Evolutionary conservation across 1,284 basidiomycete species (phyloP).

Genomic region (Psilocybe mexicana): DNA sequence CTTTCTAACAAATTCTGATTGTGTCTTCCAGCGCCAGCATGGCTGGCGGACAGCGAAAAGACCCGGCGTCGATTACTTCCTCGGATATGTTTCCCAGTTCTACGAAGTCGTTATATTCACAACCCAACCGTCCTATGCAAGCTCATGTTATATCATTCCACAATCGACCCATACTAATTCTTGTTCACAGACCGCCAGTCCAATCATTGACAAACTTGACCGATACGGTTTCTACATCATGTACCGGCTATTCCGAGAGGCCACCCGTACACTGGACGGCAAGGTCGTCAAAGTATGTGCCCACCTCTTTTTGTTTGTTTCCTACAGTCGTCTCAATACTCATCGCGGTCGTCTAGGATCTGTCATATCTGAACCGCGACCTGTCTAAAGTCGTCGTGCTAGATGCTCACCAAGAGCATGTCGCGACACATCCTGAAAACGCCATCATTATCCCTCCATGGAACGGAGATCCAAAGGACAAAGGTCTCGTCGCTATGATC

Average conservation of each 20-base stretch:
- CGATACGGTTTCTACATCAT: conserved; percentile 89
- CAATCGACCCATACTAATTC: conserved; percentile 1
- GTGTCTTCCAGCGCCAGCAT: conserved; percentile 61
- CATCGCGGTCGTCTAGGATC: conserved; percentile 49
- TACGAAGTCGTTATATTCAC: conserved; percentile 98
- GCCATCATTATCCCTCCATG: conserved; percentile 85
- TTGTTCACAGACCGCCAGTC: conserved; percentile 71
- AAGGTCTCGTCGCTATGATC: conserved; percentile 86
- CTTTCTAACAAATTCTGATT: conserved; percentile 1
- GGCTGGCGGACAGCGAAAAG: conserved; percentile 93
- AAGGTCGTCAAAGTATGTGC: conserved; percentile 74
- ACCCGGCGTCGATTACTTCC: conserved; percentile 96
- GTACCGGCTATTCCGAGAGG: conserved; percentile 91
- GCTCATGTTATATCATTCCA: conserved; percentile 32
- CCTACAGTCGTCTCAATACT: not conserved
- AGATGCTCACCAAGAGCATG: conserved; percentile 83
- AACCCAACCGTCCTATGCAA: conserved; percentile 84
- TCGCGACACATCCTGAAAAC: conserved; percentile 86
- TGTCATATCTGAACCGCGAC: conserved; percentile 92
- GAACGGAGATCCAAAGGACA: conserved; percentile 81
- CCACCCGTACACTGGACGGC: conserved; percentile 78
- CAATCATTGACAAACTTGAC: conserved; percentile 94
- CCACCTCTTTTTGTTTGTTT: not conserved
- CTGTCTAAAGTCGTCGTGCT: conserved; percentile 88
- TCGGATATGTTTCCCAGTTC: conserved; percentile 95